Conservation (phyloP, 495 filamentous ascomycete genomes). For the Lasiosphaeris hirsuta region DNA sequence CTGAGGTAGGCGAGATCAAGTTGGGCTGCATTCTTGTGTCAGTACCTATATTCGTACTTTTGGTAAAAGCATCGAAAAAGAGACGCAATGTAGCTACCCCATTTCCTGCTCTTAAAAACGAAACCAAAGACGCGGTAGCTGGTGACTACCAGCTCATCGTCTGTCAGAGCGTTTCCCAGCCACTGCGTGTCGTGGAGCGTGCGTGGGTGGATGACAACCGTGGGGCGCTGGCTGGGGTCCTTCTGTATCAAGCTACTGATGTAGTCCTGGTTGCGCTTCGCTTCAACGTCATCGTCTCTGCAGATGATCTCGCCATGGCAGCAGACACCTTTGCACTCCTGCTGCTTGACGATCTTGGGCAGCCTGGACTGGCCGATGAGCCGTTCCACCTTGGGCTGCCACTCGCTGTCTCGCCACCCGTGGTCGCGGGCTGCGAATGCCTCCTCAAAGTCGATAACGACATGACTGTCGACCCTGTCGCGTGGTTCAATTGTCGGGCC, state of each 20-base stretch:
- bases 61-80: too few relatives aligned
- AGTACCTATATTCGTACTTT: too few relatives aligned
- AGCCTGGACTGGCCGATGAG: conserved; percentile 5
- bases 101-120: conserved; percentile 40
- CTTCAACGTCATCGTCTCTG: conserved; percentile 36
- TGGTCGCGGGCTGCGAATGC: conserved; percentile 28
- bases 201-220: conserved; percentile 19
- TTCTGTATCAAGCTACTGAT: conserved; percentile 22
- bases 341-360: neutral
- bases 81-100: too few relatives aligned
- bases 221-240: conserved; percentile 1
- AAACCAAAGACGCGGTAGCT: conserved; percentile 42
- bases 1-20: conserved; percentile 24
- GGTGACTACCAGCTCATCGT: conserved; percentile 40
- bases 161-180: conserved; percentile 15
- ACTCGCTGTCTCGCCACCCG: conserved; percentile 7
- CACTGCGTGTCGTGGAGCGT: conserved; percentile 9
- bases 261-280: conserved; percentile 29
- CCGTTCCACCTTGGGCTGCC: conserved; percentile 11
- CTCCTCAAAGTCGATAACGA: conserved; percentile 41
- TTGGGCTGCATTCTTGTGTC: too few relatives aligned
- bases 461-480: conserved; percentile 45
- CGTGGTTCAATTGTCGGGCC: conserved; percentile 29
- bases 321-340: conserved; percentile 23
- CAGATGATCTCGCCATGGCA: conserved; percentile 21